phyloP scores from a whole-genome alignment of 257 asterid species.

The Apocynum venetum region DNA sequence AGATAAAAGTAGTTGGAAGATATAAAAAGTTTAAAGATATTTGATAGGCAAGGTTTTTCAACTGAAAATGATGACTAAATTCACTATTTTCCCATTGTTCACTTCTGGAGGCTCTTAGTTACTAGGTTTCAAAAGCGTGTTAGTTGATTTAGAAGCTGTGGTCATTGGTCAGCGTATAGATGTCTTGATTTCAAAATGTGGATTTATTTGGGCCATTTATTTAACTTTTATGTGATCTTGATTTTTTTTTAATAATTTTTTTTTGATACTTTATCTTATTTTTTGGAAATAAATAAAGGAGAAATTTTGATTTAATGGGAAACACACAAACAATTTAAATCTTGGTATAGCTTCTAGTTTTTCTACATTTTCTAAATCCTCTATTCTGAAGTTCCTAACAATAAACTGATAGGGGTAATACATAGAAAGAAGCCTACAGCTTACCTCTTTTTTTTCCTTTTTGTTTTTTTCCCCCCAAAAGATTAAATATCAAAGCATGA shows the following conservation, averaged over 20 bases:
- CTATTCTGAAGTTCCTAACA: neutral
- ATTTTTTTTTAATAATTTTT: too few relatives aligned
- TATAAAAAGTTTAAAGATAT: too few relatives aligned
- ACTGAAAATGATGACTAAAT: neutral
- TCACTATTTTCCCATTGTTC: neutral
- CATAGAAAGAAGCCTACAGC: neutral
- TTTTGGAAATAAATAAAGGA: neutral
- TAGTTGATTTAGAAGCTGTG: neutral
- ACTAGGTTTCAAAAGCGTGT: neutral
- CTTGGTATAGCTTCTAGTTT: neutral
- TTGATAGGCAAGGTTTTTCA: neutral
- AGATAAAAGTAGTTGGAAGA: neutral
- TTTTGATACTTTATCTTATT: too few relatives aligned
- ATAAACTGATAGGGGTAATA: neutral
- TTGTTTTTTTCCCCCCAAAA: too few relatives aligned
- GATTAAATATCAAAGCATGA: neutral
- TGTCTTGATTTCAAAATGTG: neutral
- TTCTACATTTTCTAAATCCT: neutral
- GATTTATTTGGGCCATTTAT: too few relatives aligned
- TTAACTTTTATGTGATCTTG: neutral
- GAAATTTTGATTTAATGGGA: neutral
- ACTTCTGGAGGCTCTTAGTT: neutral
- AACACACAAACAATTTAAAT: neutral
- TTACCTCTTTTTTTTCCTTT: neutral
- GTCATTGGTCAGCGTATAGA: neutral